Percentiles rank a stretch among this genome's conserved stretches.
Conservation (phyloP, 768 basidiomycete genomes). For the Leccinum rimulosum region DNA sequence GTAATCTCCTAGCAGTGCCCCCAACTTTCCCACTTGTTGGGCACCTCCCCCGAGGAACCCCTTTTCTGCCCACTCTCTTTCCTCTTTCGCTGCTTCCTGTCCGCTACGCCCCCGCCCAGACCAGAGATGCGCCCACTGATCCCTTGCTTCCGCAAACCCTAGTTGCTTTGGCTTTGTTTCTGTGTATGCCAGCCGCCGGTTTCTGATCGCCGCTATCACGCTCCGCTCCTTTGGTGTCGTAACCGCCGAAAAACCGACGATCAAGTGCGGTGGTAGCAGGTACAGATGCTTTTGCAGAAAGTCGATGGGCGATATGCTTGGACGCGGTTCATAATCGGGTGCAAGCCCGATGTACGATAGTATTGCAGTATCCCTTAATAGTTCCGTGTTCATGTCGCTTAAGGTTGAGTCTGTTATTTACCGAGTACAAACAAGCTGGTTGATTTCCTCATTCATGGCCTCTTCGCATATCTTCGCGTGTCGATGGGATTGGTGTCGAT, state of each 20-base stretch:
- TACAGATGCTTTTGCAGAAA: constrained; percentile 62
- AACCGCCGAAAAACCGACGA: constrained; percentile 39
- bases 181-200: constrained; percentile 66
- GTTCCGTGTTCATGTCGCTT: not conserved
- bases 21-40: constrained; percentile 70
- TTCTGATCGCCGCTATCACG: constrained; percentile 60
- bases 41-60: constrained; percentile 55
- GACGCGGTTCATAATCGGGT: constrained; percentile 57
- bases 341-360: constrained; percentile 58
- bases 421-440: constrained; percentile 21
- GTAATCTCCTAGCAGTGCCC: constrained; percentile 61
- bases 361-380: constrained; percentile 22
- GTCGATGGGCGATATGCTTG: constrained; percentile 51
- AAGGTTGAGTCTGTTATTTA: not conserved
- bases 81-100: constrained; percentile 56
- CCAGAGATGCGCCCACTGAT: constrained; percentile 69
- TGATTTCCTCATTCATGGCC: constrained; percentile 1
- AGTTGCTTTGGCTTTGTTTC: constrained; percentile 55
- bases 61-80: constrained; percentile 64
- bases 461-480: constrained; percentile 34
- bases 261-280: constrained; percentile 66
- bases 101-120: constrained; percentile 50
- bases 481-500: constrained; percentile 54
- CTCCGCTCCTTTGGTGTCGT: constrained; percentile 66
- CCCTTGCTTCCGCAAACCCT: constrained; percentile 48